phyloP scores from a whole-genome alignment of 257 asterid species.

The Agastache rugosa region DNA sequence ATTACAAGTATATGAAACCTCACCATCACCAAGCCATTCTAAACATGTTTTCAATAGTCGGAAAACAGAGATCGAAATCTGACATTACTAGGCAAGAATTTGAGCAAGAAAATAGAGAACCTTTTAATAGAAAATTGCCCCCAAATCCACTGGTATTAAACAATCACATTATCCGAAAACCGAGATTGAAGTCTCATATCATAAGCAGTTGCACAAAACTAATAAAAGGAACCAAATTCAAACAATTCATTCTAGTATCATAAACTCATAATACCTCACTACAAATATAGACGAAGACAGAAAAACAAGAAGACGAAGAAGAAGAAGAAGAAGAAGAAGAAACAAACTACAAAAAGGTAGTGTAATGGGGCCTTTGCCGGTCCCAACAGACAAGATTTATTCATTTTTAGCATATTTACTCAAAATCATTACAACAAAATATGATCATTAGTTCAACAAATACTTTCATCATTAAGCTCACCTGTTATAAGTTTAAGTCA shows the following conservation, averaged over 20 bases:
- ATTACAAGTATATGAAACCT: background rate
- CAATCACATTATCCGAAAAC: background rate
- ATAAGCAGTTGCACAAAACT: background rate
- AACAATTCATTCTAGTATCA: background rate
- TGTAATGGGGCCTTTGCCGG: conserved; percentile 1
- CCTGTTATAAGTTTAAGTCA: conserved; percentile 19
- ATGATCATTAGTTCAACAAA: conserved; percentile 9
- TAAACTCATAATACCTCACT: background rate
- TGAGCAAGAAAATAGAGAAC: background rate
- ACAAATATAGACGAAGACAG: background rate
- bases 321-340: background rate
- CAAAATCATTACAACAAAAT: conserved; percentile 34
- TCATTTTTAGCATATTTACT: conserved; percentile 20
- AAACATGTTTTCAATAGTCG: background rate
- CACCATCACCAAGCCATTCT: background rate
- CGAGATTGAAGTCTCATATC: no score
- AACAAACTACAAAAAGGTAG: background rate
- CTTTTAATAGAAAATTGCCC: background rate
- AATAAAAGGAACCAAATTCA: background rate
- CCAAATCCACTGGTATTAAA: background rate
- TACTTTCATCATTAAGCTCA: conserved; percentile 29
- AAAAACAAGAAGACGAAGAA: background rate
- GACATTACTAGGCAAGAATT: background rate
- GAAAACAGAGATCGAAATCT: background rate
- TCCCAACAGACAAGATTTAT: conserved; percentile 24